Evolutionary conservation across 192 early-diverging fungal genomes (phyloP), one percentile per base, ranked within the genome.

Genomic region (Coemansia sp.): DNA sequence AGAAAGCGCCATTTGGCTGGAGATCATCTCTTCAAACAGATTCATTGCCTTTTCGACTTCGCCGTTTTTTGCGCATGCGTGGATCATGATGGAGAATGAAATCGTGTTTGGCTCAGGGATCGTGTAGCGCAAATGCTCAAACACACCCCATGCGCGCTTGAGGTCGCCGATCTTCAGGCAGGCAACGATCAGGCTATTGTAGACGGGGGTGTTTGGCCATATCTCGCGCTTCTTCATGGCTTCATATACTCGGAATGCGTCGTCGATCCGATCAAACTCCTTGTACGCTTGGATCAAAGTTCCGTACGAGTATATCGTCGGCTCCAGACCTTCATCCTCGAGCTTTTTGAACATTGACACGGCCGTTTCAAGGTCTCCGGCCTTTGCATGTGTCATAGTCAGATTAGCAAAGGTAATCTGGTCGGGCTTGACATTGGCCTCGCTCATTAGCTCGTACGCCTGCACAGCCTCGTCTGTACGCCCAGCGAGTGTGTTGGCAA

Each of bases 1-100:
- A 0, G 92, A 95, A 0, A 91, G 89, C 11, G 83, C 82, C 20
- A 96, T 76, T 38, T 84, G 73, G 10, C 85, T 85, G 49, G 78
- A 73, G 19, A 88, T 74, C 90, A 97, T 96, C 65, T 97, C 92
- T 61, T 88, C 85, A 81, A 95, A 96, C 50, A 99, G 77, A 64
- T 95, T 92, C 57, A 99, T 85, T 8, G 96, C 96, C 41, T 84
- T 79, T 66, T 99, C 96, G n/a, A 91, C 89, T 56, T 96, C 87
- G 42, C 86, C 85, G 34, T 86, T 87, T 69, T 89, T 87, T 8
- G 93, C 89, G 66, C 95, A 97, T 2, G 94, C 92, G 64, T 91
- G 87, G 40, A 99, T 92, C 95, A 99, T 97, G 25, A 95, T 74
- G 19, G 86, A 88, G 65, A 92, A 99, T 7, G 87, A 85, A 0